phyloP scores from a whole-genome alignment of 2,329 filamentous ascomycete genomes.

The Onygenales sp. region DNA sequence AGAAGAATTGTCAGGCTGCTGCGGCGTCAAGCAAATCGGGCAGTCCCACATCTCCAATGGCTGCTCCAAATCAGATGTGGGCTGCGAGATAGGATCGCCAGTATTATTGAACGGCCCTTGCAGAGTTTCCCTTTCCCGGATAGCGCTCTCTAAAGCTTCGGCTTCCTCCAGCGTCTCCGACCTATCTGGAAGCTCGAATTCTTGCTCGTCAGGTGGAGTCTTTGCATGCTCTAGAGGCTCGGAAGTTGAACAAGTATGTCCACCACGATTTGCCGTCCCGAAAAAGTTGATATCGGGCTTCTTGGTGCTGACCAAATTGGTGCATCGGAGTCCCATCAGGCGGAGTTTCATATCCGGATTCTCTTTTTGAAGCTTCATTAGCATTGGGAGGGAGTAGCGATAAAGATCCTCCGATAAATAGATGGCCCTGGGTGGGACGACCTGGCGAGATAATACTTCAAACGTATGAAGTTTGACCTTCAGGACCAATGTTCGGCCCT shows the following conservation, averaged over 20 bases:
- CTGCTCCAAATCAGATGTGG: not conserved
- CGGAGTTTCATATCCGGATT: slow-evolving; percentile 69
- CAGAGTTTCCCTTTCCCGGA: too few species aligned
- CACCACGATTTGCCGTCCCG: slow-evolving; percentile 31
- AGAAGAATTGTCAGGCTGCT: slow-evolving; percentile 59
- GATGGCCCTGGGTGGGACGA: slow-evolving; percentile 63
- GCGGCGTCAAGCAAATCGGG: slow-evolving; percentile 73
- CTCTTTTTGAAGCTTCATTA: slow-evolving; percentile 75
- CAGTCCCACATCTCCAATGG: slow-evolving; percentile 58
- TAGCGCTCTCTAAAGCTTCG: not conserved
- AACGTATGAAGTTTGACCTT: slow-evolving; percentile 95
- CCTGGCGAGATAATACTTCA: slow-evolving; percentile 79
- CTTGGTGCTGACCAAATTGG: slow-evolving; percentile 76
- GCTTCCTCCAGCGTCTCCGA: not conserved
- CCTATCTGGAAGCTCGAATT: not conserved
- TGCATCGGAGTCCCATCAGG: slow-evolving; percentile 82
- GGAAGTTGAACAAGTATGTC: not conserved
- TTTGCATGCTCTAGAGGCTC: not conserved
- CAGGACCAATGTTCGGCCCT: slow-evolving; percentile 80
- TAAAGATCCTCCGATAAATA: slow-evolving; percentile 72
- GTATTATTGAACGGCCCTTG: not conserved
- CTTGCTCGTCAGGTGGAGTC: not conserved
- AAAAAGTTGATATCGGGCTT: slow-evolving; percentile 77
- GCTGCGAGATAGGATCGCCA: not conserved
- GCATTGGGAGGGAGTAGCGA: slow-evolving; percentile 68